Percentiles rank a stretch among this genome's conserved stretches.
phyloP scores from a whole-genome alignment of 2,329 filamentous ascomycete species.

The Paraphoma chrysanthemicola region DNA sequence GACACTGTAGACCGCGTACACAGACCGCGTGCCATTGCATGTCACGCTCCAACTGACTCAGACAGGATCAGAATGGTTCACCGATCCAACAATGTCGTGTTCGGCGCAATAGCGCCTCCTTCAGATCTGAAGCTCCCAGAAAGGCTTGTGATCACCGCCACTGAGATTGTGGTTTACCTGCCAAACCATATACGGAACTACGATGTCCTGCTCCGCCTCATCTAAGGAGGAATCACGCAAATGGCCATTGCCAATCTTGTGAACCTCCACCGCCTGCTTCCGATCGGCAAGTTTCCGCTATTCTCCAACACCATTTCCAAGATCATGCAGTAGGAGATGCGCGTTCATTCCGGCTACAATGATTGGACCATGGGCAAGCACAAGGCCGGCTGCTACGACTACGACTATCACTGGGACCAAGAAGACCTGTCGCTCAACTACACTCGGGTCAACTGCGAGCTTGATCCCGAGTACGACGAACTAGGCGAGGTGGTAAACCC shows the following conservation, averaged over 20 bases:
- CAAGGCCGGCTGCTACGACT: neutral
- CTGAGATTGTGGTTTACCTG: neutral
- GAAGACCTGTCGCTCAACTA: neutral
- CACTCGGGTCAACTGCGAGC: neutral
- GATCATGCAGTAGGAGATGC: neutral
- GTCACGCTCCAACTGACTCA: too few species aligned
- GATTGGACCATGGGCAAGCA: neutral
- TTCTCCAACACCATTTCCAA: neutral
- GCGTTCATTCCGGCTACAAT: neutral
- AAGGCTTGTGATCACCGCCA: neutral
- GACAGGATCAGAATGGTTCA: too few species aligned
- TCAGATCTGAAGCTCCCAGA: neutral
- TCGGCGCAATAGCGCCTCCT: neutral
- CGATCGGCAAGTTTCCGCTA: neutral
- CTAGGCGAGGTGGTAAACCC: neutral
- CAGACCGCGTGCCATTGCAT: too few species aligned
- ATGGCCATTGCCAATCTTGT: neutral
- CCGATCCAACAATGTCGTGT: neutral
- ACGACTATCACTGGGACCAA: neutral
- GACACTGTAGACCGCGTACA: too few species aligned
- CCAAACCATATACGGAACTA: slow-evolving; percentile 1
- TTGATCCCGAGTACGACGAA: neutral
- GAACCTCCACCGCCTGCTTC: slow-evolving; percentile 1
- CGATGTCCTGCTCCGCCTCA: neutral
- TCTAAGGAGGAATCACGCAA: neutral